phyloP scores from a whole-genome alignment of 345 rosid genomes.

The Eucalyptus leucophloia region DNA sequence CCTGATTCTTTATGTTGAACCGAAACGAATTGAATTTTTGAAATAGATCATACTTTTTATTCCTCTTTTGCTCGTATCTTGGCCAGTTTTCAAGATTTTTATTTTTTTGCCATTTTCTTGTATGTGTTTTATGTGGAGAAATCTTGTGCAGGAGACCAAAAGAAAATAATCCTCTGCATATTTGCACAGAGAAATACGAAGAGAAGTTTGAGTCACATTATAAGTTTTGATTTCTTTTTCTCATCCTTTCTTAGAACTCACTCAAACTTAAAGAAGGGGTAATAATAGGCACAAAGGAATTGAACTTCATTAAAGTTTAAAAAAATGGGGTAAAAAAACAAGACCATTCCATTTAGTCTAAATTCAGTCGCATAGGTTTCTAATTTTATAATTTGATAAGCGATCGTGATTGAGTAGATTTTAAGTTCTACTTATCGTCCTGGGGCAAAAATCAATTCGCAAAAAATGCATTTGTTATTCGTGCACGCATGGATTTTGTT shows the following conservation, averaged over 20 bases:
- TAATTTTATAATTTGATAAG: neutral
- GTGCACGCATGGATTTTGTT: neutral
- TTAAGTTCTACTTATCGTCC: neutral
- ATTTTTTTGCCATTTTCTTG: neutral
- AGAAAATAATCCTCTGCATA: neutral
- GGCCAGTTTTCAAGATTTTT: neutral
- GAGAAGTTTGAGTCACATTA: neutral
- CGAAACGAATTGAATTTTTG: neutral
- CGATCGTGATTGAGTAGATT: neutral
- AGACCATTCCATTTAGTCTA: neutral
- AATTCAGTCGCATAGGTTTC: rapidly evolving
- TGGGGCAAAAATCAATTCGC: neutral
- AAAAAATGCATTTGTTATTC: neutral
- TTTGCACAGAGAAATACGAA: rapidly evolving
- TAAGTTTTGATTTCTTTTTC: neutral
- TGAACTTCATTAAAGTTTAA: neutral
- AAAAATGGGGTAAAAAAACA: neutral
- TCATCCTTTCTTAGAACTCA: neutral
- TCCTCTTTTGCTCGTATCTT: neutral
- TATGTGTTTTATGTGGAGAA: neutral
- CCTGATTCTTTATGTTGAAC: neutral
- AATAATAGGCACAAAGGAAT: neutral
- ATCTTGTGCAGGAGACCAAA: neutral
- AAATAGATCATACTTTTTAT: neutral
- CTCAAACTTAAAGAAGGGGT: neutral